Percentiles rank a stretch among this genome's conserved stretches.
These are phyloP conservation scores for Lathyrus sativus DNA, from an alignment of 306 rosid genomes.

Conservation along the genomic window DNA sequence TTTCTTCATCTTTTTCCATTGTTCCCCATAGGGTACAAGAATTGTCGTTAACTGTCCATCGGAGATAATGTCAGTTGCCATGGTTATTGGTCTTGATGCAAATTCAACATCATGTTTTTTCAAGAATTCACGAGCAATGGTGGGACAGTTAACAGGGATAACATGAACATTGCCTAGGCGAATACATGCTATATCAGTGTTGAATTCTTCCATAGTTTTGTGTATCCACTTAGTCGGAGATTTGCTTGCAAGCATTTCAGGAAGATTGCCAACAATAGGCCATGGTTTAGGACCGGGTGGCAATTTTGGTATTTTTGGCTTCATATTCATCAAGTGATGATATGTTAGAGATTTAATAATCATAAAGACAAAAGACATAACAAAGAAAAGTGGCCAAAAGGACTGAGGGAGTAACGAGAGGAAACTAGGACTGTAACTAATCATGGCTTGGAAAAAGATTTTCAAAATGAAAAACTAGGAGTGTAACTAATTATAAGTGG, in stretches of 20 bases:
- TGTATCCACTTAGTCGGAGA: slow-evolving; percentile 43
- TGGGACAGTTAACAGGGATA: slow-evolving; percentile 24
- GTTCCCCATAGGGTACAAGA: slow-evolving; percentile 34
- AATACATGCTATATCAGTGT: background rate
- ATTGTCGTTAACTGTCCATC: background rate
- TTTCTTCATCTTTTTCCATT: slow-evolving; percentile 45
- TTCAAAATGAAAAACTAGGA: no score
- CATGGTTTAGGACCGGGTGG: slow-evolving; percentile 54
- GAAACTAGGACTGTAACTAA: background rate
- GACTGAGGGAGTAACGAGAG: background rate
- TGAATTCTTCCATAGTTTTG: slow-evolving; percentile 26
- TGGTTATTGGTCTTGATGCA: slow-evolving; percentile 1
- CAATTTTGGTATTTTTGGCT: background rate
- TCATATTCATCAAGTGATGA: background rate
- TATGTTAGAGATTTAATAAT: background rate
- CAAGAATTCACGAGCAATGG: background rate
- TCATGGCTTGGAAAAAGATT: slow-evolving; percentile 14
- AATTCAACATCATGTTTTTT: slow-evolving; percentile 41
- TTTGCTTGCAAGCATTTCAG: slow-evolving; percentile 46
- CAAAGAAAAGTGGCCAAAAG: background rate
- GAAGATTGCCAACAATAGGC: slow-evolving; percentile 48
- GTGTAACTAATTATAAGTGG: no score
- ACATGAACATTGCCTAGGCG: no score
- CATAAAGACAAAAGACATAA: background rate
- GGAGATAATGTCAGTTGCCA: slow-evolving; percentile 10